Conservation (phyloP, 345 rosid genomes). For the Arabis hirsuta region DNA sequence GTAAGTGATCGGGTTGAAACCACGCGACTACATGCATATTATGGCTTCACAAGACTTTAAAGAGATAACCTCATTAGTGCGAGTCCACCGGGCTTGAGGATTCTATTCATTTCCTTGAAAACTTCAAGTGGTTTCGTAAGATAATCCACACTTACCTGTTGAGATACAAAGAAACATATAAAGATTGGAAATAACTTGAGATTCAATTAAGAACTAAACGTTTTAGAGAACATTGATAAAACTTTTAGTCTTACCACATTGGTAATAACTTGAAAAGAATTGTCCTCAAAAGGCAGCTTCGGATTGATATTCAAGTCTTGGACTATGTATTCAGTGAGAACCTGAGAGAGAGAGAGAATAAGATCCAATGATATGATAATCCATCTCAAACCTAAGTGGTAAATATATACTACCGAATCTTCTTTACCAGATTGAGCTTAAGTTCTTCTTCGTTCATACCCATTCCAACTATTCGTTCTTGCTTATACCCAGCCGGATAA, state of each 20-base stretch:
- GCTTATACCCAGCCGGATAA: conserved; percentile 88
- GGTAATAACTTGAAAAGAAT: conserved; percentile 80
- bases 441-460: conserved; percentile 93
- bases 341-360: conserved; percentile 45
- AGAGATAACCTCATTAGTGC: conserved; percentile 70
- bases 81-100: conserved; percentile 86
- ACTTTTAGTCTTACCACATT: conserved; percentile 66
- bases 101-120: conserved; percentile 77
- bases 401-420: background rate
- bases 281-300: conserved; percentile 81
- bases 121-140: conserved; percentile 79
- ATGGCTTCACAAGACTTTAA: conserved; percentile 5
- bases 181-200: background rate
- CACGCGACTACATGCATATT: background rate
- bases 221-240: background rate
- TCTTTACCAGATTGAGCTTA: conserved; percentile 67
- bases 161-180: conserved; percentile 5
- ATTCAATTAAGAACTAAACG: background rate
- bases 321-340: conserved; percentile 70
- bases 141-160: conserved; percentile 91
- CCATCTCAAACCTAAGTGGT: conserved; percentile 18
- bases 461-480: conserved; percentile 74
- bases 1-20: background rate
- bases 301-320: conserved; percentile 85
- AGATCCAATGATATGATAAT: conserved; percentile 13